Percentiles rank a stretch among this genome's conserved stretches.
phyloP scores from a whole-genome alignment of 352 stramenopile genomes.

The Pythium vanterpoolii region DNA sequence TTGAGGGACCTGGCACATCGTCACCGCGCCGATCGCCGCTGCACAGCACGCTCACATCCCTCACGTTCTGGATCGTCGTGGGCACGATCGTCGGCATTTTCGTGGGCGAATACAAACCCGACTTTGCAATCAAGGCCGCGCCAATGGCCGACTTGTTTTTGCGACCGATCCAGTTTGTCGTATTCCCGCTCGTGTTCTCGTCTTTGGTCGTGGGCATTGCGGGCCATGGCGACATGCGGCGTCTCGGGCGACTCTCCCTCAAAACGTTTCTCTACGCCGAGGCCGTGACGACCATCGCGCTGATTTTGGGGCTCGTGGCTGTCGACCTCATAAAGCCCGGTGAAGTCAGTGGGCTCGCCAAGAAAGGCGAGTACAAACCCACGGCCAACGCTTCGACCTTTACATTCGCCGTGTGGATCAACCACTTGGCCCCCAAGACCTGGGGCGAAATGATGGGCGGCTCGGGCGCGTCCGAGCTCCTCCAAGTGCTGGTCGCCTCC shows the following conservation, averaged over 20 bases:
- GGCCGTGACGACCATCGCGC: conserved; percentile 40
- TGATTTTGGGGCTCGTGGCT: conserved; percentile 45
- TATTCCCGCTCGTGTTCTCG: conserved; percentile 52
- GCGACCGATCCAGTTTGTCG: conserved; percentile 33
- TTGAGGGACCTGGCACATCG: neutral
- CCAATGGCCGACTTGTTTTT: conserved; percentile 61
- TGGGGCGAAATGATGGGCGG: conserved; percentile 17
- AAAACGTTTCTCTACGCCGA: conserved; percentile 30
- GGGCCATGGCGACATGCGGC: conserved; percentile 57
- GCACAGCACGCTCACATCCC: conserved; percentile 36
- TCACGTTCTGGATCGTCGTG: conserved; percentile 65
- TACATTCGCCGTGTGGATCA: conserved; percentile 32
- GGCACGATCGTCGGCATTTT: conserved; percentile 45
- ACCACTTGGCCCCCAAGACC: conserved; percentile 13
- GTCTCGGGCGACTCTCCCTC: conserved; percentile 46
- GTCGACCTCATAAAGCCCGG: conserved; percentile 55
- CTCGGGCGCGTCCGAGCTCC: conserved; percentile 28
- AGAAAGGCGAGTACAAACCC: conserved; percentile 36
- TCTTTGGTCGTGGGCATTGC: conserved; percentile 58
- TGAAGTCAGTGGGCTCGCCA: conserved; percentile 33
- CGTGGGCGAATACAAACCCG: conserved; percentile 42
- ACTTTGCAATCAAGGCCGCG: conserved; percentile 44
- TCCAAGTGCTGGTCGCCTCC: conserved; percentile 50
- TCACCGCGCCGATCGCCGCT: conserved; percentile 7
- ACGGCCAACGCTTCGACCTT: conserved; percentile 25